Percentiles rank a stretch among this genome's conserved stretches.
Conservation (phyloP, 805 yeast species). For the Yarrowia sp. region DNA sequence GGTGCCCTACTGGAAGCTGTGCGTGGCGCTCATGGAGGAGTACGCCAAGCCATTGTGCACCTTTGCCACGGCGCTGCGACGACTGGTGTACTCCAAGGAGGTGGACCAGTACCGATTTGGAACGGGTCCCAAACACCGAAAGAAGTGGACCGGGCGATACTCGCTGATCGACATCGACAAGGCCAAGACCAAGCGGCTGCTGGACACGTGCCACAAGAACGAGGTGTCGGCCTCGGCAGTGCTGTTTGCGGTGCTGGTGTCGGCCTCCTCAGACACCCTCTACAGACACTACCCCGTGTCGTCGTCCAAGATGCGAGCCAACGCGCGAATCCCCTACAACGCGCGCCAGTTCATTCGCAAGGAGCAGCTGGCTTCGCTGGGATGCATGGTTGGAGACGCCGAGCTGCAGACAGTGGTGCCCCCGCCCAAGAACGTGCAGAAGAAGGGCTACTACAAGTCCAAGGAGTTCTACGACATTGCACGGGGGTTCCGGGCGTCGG, state of each 20-base stretch:
- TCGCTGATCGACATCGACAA: constrained; percentile 29
- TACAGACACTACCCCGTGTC: constrained; percentile 33
- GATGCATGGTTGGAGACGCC: constrained; percentile 31
- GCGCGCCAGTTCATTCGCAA: constrained; percentile 83
- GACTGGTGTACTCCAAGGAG: constrained; percentile 11
- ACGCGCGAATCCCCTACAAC: constrained; percentile 84
- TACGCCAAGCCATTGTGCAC: constrained; percentile 32
- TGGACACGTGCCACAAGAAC: constrained; percentile 12
- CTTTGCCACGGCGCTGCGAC: constrained; percentile 24
- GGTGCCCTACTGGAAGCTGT: constrained; percentile 33
- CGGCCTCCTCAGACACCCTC: constrained; percentile 20
- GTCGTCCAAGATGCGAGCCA: constrained; percentile 21
- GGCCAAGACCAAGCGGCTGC: constrained; percentile 8
- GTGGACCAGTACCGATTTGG: constrained; percentile 33
- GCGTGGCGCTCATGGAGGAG: constrained; percentile 31
- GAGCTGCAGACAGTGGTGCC: constrained; percentile 23
- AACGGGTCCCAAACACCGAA: constrained; percentile 2
- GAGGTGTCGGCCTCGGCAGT: constrained; percentile 26
- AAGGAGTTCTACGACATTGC: constrained; percentile 25
- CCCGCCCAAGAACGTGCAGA: constrained; percentile 28
- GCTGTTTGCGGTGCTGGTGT: constrained; percentile 22
- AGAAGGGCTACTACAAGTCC: constrained; percentile 20
- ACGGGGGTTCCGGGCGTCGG: constrained; percentile 9
- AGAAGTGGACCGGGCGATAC: constrained; percentile 28
- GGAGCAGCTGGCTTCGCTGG: constrained; percentile 46